These are phyloP conservation scores for Rhodomyrtus psidioides DNA, from an alignment of 441 rosid species.

Conservation along the genomic window DNA sequence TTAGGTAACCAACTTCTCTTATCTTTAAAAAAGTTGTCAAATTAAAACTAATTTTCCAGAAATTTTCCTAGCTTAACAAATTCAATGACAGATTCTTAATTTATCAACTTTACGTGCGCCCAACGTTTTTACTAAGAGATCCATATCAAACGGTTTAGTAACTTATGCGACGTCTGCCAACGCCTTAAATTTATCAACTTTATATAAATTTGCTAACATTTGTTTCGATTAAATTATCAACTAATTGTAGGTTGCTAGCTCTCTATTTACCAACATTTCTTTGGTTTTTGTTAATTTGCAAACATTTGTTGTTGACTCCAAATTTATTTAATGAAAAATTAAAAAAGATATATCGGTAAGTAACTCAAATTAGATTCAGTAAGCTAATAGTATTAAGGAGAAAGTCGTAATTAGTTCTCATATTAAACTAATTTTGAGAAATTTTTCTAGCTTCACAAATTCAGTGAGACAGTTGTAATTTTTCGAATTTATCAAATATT, in stretches of 20 bases:
- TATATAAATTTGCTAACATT: no score
- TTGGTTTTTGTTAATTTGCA: background rate
- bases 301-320: no score
- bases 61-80: background rate
- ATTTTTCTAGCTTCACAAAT: background rate
- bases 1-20: background rate
- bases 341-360: no score
- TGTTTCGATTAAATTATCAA: background rate
- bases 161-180: background rate
- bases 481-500: background rate
- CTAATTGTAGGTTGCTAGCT: no score
- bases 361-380: no score
- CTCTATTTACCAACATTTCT: no score
- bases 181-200: background rate
- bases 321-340: no score
- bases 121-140: background rate
- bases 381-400: background rate
- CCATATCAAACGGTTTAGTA: background rate
- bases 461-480: background rate
- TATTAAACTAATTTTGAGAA: background rate
- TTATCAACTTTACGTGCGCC: background rate
- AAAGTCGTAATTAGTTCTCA: background rate
- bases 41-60: background rate
- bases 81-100: background rate
- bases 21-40: background rate